Base-by-base conservation (phyloP, 495 filamentous ascomycete genomes). In the Penicillium cataractarum region DNA sequence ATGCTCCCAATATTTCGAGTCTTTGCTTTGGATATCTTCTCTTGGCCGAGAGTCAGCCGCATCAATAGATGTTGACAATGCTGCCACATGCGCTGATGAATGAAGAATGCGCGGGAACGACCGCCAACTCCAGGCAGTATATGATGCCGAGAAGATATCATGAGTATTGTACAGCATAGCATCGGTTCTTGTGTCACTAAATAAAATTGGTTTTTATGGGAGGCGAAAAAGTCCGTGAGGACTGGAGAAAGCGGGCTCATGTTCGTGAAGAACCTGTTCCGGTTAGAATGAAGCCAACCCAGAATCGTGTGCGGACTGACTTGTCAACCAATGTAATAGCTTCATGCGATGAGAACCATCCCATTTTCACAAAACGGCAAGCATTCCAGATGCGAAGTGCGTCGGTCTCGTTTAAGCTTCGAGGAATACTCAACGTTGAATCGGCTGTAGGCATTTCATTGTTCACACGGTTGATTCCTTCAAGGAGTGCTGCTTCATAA, bases 41-140 rank as follows among this genome's bases (percentile, higher is more conserved):
- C 75, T 57, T 78, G 76, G 4, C 77, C 77, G 1, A 77, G 64
- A 33, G 71, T 77, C 6, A 80, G 66, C 13, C 74, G 74, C 55
- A 74, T 68, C 29, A 81, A 65, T 12, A 81, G 69, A 39, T 73
- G 70, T 50, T 80, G 72, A 56, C 76, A 78, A 35, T 79, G 74
- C 39, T 79, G 73, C 77, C 77, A 81, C n/a, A 81, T 60, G 6
- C 77, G 65, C 26, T 76, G 65, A 57, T 81, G 77, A 21, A 80
- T 75, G 60, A 78, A 78, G 54, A 74, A 76, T 26, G 70, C 67
- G 0, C 78, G 68, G 5, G 76, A 75, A 4, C 55, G 65, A 1
- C 72, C 74, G 6, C 71, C 75, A 0, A 68, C 63, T 12, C 77
- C 76, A 7, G 75, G 71, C 6, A 81, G 69, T 8, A 68, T 64